A percentile compares a stretch with the other conserved stretches of the same genome.
These are phyloP conservation scores for Ophiostoma sp. DNA, from an alignment of 2,329 filamentous ascomycete genomes.

Conservation along the genomic window DNA sequence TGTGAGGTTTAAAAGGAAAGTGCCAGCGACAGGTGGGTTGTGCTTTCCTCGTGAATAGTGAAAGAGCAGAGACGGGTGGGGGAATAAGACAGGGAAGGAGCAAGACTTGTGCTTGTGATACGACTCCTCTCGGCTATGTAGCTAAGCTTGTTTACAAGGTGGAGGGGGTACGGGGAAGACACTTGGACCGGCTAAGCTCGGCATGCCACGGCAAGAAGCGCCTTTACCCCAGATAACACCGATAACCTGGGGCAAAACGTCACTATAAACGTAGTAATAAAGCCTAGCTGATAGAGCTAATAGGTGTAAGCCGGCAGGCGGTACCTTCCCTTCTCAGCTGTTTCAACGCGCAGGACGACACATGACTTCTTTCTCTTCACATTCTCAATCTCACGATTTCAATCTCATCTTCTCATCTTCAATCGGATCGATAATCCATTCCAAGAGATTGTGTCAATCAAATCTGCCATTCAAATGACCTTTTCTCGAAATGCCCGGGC, in stretches of 20 bases:
- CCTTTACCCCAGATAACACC: conserved; percentile 15
- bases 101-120: not conserved
- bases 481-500: conserved; percentile 15
- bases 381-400: not conserved
- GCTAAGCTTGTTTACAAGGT: conserved; percentile 15
- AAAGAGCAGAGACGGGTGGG: conserved; percentile 1
- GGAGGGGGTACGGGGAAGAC: conserved; percentile 13
- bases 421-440: no score
- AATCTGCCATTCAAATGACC: conserved; percentile 6
- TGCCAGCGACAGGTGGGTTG: not conserved
- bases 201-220: conserved; percentile 38
- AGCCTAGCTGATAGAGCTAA: not conserved
- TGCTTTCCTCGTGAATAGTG: not conserved
- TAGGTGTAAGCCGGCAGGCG: not conserved
- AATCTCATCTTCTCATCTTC: no score
- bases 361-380: not conserved
- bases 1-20: not conserved
- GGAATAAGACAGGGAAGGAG: not conserved
- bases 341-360: not conserved
- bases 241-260: conserved; percentile 16
- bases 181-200: conserved; percentile 38
- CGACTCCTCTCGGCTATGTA: not conserved
- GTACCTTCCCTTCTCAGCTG: conserved; percentile 12
- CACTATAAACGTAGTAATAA: no score
- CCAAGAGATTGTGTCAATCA: no score